A percentile compares a stretch with the other conserved stretches of the same genome.
phyloP scores from a whole-genome alignment of 139 green algal species.

The Coelastrella sp. region DNA sequence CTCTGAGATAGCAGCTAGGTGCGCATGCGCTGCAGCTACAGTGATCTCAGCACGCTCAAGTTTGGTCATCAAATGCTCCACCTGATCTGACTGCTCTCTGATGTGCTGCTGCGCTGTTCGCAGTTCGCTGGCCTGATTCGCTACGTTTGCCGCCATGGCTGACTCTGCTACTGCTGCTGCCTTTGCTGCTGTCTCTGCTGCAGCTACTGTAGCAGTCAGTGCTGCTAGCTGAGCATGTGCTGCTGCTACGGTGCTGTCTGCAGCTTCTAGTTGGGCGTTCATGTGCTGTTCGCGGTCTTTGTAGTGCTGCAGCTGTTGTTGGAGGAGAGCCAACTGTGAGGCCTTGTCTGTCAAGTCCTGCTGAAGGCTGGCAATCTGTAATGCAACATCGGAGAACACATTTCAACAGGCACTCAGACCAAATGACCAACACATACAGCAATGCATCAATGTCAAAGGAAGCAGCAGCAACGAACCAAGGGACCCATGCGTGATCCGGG shows the following conservation, averaged over 20 bases:
- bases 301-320: not conserved
- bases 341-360: not conserved
- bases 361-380: not conserved
- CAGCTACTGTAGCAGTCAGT: not conserved
- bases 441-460: too few relatives aligned
- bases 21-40: not conserved
- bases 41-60: not conserved
- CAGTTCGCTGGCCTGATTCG: not conserved
- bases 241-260: not conserved
- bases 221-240: conserved; percentile 7
- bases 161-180: not conserved
- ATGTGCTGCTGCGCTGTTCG: not conserved
- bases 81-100: not conserved
- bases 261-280: not conserved
- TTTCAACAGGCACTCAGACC: not conserved
- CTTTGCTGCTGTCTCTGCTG: not conserved
- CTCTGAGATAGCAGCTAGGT: not conserved
- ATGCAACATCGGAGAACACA: not conserved
- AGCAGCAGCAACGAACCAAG: too few relatives aligned
- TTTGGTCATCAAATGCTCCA: not conserved
- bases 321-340: too few relatives aligned
- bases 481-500: too few relatives aligned
- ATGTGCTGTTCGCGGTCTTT: not conserved
- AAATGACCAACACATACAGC: too few relatives aligned
- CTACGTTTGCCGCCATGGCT: not conserved